Percentiles rank a stretch among this genome's conserved stretches.
Conservation (phyloP, 371 early-diverging fungal species). For the Mucor lusitanicus region DNA sequence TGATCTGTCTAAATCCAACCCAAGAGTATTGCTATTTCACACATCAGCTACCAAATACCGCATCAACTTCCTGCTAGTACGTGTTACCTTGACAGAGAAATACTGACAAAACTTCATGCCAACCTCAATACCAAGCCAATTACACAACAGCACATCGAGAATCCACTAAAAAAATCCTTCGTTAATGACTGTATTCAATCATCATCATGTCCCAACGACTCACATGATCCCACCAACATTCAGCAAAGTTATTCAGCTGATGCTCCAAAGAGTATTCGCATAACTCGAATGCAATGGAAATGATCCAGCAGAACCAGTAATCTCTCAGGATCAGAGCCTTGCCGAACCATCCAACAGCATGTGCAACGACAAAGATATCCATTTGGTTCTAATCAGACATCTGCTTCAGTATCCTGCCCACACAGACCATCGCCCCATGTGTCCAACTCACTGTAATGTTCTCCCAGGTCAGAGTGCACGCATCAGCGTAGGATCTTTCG, state of each 20-base stretch:
- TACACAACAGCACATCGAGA: conserved; percentile 91
- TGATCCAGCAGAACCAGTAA: conserved; percentile 94
- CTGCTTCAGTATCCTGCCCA: neutral
- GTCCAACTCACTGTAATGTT: conserved; percentile 66
- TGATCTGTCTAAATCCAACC: conserved; percentile 88
- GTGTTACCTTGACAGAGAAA: conserved; percentile 82
- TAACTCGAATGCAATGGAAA: conserved; percentile 92
- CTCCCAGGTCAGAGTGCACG: conserved; percentile 77
- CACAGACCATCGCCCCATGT: no score
- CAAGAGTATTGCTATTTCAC: conserved; percentile 78
- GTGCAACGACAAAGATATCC: conserved; percentile 94
- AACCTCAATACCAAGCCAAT: conserved; percentile 91
- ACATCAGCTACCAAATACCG: neutral
- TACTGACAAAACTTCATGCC: conserved; percentile 98
- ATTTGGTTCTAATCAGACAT: conserved; percentile 68
- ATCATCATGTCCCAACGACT: conserved; percentile 18
- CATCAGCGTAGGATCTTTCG: conserved; percentile 90
- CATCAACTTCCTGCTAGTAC: no score
- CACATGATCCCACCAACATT: conserved; percentile 99
- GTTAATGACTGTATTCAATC: neutral
- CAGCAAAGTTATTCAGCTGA: conserved; percentile 96
- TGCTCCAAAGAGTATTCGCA: conserved; percentile 95
- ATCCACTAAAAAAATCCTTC: conserved; percentile 74
- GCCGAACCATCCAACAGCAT: conserved; percentile 94
- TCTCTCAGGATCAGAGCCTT: conserved; percentile 93